phyloP scores from a whole-genome alignment of 306 rosid species.

The Lotus japonicus region DNA sequence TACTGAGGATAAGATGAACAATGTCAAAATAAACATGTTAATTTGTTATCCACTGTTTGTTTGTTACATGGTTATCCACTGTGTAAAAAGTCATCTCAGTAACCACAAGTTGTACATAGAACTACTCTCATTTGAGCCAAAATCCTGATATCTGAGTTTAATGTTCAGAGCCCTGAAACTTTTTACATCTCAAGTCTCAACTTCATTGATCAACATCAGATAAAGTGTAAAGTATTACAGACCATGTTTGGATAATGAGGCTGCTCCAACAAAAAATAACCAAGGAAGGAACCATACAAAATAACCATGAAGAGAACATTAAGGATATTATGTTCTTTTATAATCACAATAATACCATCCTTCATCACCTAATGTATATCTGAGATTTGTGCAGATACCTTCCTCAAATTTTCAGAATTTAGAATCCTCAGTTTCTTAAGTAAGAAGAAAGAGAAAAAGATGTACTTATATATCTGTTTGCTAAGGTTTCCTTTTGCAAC shows the following conservation, averaged over 20 bases:
- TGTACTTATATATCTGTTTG: too few species aligned
- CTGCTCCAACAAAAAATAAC: not conserved
- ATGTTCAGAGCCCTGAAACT: not conserved
- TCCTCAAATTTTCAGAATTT: too few species aligned
- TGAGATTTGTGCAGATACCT: too few species aligned
- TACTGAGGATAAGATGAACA: too few species aligned
- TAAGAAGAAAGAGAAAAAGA: too few species aligned
- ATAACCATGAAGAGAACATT: not conserved
- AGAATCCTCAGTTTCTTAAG: too few species aligned
- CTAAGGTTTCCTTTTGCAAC: too few species aligned
- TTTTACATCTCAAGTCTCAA: not conserved
- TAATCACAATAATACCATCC: too few species aligned
- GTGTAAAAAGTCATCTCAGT: not conserved
- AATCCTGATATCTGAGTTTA: not conserved
- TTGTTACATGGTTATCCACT: not conserved
- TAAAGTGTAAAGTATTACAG: not conserved
- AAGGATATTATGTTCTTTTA: not conserved
- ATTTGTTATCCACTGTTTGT: not conserved
- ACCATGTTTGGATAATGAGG: not conserved
- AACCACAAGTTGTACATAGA: not conserved
- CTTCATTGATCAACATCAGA: not conserved
- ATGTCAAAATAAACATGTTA: too few species aligned
- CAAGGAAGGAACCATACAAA: not conserved
- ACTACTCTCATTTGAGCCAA: not conserved
- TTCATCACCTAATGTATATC: too few species aligned